Evolutionary conservation across 306 rosid genomes (phyloP), one percentile per base, ranked within the genome.

Genomic region (Canavalia gladiata): DNA sequence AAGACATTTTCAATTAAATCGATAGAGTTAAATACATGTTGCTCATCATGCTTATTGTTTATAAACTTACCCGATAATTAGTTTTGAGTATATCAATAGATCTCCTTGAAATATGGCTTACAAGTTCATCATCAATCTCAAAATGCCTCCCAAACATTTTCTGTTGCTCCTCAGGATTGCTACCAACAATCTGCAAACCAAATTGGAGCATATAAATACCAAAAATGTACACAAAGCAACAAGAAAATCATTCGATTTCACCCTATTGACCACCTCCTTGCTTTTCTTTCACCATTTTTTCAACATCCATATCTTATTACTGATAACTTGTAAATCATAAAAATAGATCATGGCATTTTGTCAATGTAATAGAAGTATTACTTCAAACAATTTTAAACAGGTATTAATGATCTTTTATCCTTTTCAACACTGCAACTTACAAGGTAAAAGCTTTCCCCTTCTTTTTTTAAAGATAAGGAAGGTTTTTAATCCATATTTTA

Each of bases 61-160:
- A 69, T 9, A 75, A 62, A 76, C 97, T 83, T 85, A 95, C 99
- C 92, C 97, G 90, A 72, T 95, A 95, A 77, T 91, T 86, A 69
- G 90, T 5, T 85, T 95, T 95, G 35, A 93, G 98, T 18, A 93
- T 30, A 67, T 95, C 99, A 80, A 95, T 95, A 0, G 99, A 95
- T 78, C 67, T 91, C 89, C 98, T 87, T 1, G 98, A 78, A 68
- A 95, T 93, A 80, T 84, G 98, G 87, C 98, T 93, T 62, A 95
- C 98, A 88, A 95, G 99, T 72, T 95, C 96, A 82, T 93, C 98
- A 18, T 93, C 94, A 25, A 90, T 68, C 80, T 93, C 99, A 88
- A 95, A 95, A 83, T 95, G 99, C 87, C 99, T 87, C 65, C 99
- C 99, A 50, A 31, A 90, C 98, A 95, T 93, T 72, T 93, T 93